Conservation (phyloP, 202 grass and related monocot species). For the Zizania palustris region DNA sequence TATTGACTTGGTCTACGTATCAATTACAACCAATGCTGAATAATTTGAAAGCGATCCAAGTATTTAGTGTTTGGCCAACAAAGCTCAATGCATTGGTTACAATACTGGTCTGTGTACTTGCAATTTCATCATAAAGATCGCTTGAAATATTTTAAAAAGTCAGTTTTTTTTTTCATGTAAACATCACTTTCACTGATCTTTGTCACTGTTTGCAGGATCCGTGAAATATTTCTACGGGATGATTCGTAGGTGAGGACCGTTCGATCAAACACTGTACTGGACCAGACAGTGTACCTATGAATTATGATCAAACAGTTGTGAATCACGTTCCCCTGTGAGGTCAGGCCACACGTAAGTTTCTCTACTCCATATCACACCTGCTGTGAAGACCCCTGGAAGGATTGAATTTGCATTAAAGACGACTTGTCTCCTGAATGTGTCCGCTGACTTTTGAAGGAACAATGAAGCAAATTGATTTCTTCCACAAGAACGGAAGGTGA, state of each 20-base stretch:
- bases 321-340: neutral
- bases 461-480: conserved; percentile 16
- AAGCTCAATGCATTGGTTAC: neutral
- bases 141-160: neutral
- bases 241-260: neutral
- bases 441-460: neutral
- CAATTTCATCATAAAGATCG: neutral
- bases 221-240: neutral
- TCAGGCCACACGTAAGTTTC: neutral
- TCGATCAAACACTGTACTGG: neutral
- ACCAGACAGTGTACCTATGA: too few species aligned
- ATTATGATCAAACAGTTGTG: neutral
- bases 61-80: neutral
- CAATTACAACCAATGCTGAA: neutral
- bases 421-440: neutral
- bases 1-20: conserved; percentile 24
- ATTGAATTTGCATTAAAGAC: too few species aligned
- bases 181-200: neutral
- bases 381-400: neutral
- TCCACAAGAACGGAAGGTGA: conserved; percentile 2
- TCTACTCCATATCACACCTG: neutral
- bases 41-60: neutral
- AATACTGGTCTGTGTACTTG: neutral
- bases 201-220: neutral
- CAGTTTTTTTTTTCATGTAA: neutral